Base-by-base conservation (phyloP, 768 basidiomycete genomes). In the Calvatia gigantea region DNA sequence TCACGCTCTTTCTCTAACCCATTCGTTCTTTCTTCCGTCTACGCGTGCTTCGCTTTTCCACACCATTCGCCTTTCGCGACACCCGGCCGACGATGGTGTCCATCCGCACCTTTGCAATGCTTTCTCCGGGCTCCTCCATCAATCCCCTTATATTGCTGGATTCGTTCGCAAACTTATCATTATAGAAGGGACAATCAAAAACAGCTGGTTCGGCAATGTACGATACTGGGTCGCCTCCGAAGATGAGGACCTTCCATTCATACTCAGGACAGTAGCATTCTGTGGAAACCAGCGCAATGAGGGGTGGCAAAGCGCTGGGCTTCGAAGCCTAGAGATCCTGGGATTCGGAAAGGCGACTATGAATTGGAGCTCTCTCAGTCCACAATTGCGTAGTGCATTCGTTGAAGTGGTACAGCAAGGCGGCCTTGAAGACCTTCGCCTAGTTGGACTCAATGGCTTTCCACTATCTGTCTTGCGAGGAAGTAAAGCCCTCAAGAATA, bases 151-250 rank as follows among this genome's bases (percentile, higher is more conserved):
- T 27, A 55, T 55, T 14, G 44, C 54, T 2, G 35, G 37, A 4
- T 55, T 28, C 19, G 37, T 55, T 12, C 54, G 45, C 4, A 55
- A 47, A 39, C 45, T 55, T n/a, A 45, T 47, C 33, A 47, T 55
- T 15, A 31, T 55, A 1, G 54, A 55, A 29, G 54, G 54, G 6
- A 55, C 54, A 5, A 47, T 55, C 32, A 43, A 45, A 28, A 55
- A 55, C 43, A 55, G 54, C 54, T 55, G 54, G 54, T 55, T 38
- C 12, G 27, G 54, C n/a, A 27, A 41, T 27, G 33, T 28, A 6
- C 33, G 54, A 11, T 55, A 33, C 44, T 55, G 54, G 54, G 54
- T 55, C 23, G 41, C 17, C 25, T 55, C 54, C 3, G 54, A 55
- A 15, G 44, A 55, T 19, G 45, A 55, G 12, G 54, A 55, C 3